Evolutionary conservation across 2,329 filamentous ascomycete species (phyloP).

Genomic region (Monosporascus cannonballus): DNA sequence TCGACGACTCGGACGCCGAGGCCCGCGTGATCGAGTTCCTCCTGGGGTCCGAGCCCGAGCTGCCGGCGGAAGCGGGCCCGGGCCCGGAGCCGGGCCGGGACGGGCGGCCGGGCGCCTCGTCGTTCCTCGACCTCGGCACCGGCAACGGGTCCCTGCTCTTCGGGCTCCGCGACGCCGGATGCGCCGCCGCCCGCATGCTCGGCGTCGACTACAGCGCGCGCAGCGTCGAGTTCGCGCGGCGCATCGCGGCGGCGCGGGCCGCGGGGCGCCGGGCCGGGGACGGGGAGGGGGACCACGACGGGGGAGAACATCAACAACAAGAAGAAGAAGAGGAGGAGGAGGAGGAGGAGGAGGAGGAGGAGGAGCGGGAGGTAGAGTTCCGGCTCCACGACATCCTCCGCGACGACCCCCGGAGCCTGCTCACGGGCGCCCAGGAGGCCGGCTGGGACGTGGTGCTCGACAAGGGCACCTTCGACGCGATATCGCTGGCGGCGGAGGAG

Average conservation of each 20-base stretch:
- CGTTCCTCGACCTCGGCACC: slow-evolving; percentile 82
- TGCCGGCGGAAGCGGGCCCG: slow-evolving; percentile 11
- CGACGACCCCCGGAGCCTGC: slow-evolving; percentile 30
- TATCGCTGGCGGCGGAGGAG: slow-evolving; percentile 63
- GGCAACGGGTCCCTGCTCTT: slow-evolving; percentile 93
- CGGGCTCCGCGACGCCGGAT: slow-evolving; percentile 60
- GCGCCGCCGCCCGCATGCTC: slow-evolving; percentile 59
- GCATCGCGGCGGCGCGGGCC: slow-evolving; percentile 43
- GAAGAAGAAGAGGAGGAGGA: slow-evolving; percentile 18
- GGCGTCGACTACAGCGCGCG: slow-evolving; percentile 82
- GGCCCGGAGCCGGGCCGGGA: slow-evolving; percentile 13
- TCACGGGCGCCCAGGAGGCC: slow-evolving; percentile 11
- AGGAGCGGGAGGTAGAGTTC: slow-evolving; percentile 35
- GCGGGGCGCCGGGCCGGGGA: slow-evolving; percentile 21
- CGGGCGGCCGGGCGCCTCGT: slow-evolving; percentile 38
- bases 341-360: not conserved
- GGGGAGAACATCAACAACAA: slow-evolving; percentile 16
- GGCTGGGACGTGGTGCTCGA: slow-evolving; percentile 93
- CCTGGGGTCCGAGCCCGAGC: slow-evolving; percentile 26
- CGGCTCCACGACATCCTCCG: slow-evolving; percentile 58
- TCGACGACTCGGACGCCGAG: slow-evolving; percentile 87
- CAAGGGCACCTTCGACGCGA: slow-evolving; percentile 96
- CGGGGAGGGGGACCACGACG: slow-evolving; percentile 21
- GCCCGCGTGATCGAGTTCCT: slow-evolving; percentile 71
- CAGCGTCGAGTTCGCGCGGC: slow-evolving; percentile 67